phyloP scores from a whole-genome alignment of 768 basidiomycete species.

The Panellus pusillus region DNA sequence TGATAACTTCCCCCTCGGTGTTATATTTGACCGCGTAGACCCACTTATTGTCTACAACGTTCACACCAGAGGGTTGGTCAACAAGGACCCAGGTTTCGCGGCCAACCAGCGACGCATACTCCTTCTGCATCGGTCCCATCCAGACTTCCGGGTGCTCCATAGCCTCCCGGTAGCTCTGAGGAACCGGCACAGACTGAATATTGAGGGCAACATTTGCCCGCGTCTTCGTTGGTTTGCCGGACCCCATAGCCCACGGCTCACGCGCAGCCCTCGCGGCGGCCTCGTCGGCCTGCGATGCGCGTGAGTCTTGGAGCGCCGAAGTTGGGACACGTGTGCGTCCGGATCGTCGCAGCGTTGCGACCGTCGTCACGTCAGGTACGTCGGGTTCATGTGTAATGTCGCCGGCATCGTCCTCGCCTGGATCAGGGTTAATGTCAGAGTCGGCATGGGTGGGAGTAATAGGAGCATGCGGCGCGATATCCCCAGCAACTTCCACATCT shows the following conservation, averaged over 20 bases:
- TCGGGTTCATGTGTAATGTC: no score
- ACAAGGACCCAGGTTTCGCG: constrained; percentile 25
- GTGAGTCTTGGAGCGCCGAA: no score
- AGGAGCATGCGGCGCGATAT: constrained; percentile 4
- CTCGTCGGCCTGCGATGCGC: neutral
- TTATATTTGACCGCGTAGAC: constrained; percentile 35
- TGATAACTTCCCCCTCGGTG: constrained; percentile 28
- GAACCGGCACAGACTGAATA: neutral
- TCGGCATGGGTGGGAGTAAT: neutral
- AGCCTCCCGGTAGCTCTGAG: constrained; percentile 15
- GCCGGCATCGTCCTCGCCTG: no score
- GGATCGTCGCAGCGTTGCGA: no score
- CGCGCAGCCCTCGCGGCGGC: constrained; percentile 5
- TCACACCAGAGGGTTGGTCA: constrained; percentile 18
- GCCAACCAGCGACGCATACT: constrained; percentile 17
- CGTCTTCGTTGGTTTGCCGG: no score
- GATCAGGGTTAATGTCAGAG: no score
- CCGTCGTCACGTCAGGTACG: no score
- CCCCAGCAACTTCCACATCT: constrained; percentile 2
- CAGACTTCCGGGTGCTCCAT: constrained; percentile 20
- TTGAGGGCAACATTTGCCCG: constrained; percentile 1
- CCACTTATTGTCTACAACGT: constrained; percentile 26
- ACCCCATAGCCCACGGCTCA: no score
- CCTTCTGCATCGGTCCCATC: constrained; percentile 19
- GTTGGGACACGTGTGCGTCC: no score